Conservation (phyloP, 73 alveolate species). For the Paramecium sexaurelia region DNA sequence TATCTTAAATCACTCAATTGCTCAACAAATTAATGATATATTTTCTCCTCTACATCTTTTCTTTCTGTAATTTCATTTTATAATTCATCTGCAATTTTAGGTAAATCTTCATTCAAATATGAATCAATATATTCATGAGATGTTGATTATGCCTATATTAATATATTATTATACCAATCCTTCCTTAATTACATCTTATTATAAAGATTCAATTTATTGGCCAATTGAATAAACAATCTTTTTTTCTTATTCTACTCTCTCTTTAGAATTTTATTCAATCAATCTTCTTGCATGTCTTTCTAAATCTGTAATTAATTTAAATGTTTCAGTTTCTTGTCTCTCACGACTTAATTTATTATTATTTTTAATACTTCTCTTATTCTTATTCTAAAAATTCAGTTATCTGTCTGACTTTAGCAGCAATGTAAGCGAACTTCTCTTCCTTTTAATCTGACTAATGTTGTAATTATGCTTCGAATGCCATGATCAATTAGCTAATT, state of each 20-base stretch:
- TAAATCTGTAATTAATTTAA: constrained; percentile 57
- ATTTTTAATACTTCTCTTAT: background rate
- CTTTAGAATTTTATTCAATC: constrained; percentile 66
- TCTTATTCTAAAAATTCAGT: constrained; percentile 55
- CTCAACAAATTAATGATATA: constrained; percentile 60
- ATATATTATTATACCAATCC: background rate
- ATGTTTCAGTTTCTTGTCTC: constrained; percentile 56
- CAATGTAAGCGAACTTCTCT: constrained; percentile 34
- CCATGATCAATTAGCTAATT: constrained; percentile 53
- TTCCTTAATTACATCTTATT: constrained; percentile 43
- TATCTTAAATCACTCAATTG: constrained; percentile 52
- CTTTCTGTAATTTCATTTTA: constrained; percentile 65
- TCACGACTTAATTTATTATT: constrained; percentile 11
- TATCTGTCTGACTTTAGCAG: constrained; percentile 37
- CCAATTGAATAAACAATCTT: constrained; percentile 65
- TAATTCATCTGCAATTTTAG: constrained; percentile 64
- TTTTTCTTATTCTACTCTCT: constrained; percentile 66
- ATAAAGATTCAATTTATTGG: constrained; percentile 31
- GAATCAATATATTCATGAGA: constrained; percentile 69
- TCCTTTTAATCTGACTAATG: constrained; percentile 30
- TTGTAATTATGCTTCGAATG: constrained; percentile 38
- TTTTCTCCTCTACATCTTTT: constrained; percentile 66
- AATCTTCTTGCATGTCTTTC: constrained; percentile 68
- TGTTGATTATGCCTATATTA: constrained; percentile 63
- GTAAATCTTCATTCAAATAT: constrained; percentile 66